A percentile compares a stretch with the other conserved stretches of the same genome.
Evolutionary conservation across 495 filamentous ascomycete genomes (phyloP).

Genomic region (Cetradonia linearis): DNA sequence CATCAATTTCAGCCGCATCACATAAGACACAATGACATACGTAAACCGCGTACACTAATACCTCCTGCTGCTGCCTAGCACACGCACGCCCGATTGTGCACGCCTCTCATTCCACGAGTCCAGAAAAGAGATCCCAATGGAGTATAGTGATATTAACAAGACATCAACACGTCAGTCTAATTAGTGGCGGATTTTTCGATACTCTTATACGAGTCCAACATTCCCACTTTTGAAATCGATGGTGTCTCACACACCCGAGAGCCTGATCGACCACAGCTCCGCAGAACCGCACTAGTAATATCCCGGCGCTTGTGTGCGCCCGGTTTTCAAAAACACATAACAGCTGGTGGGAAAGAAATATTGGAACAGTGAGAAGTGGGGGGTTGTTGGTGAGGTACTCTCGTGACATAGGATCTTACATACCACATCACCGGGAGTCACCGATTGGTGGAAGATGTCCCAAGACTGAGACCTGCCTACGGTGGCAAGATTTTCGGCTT

Average conservation of each 20-base stretch:
- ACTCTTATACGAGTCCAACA: not conserved
- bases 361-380: too few relatives aligned
- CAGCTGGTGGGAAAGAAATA: too few relatives aligned
- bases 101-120: not conserved
- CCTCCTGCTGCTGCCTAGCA: not conserved
- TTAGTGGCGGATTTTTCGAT: not conserved
- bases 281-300: too few relatives aligned
- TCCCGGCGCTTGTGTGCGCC: too few relatives aligned
- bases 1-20: not conserved
- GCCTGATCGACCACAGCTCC: too few relatives aligned
- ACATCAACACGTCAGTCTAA: not conserved
- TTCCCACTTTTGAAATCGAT: too few relatives aligned
- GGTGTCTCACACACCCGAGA: too few relatives aligned
- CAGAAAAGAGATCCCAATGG: not conserved
- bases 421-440: not conserved
- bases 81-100: not conserved
- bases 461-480: not conserved
- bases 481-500: not conserved
- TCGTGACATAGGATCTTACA: not conserved
- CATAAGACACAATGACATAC: not conserved
- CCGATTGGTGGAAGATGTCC: not conserved
- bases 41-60: not conserved
- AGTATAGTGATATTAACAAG: not conserved
- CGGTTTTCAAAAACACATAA: too few relatives aligned
- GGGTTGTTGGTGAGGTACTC: too few relatives aligned